Base-by-base conservation (phyloP, 805 yeast genomes). In the Candida chauliodis region DNA sequence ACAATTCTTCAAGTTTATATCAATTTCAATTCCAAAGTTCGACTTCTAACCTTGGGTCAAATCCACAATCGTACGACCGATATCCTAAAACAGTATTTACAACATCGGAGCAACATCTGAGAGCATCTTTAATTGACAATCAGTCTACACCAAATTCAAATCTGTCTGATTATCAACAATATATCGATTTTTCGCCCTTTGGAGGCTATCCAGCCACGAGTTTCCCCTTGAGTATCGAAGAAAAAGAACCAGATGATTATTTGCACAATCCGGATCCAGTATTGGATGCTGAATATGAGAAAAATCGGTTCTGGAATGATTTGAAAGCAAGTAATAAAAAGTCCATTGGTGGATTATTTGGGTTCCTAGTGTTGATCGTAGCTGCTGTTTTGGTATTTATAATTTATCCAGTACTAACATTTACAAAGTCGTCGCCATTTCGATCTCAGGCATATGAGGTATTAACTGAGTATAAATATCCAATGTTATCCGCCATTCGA, bases 211-310 rank as follows among this genome's bases (percentile, higher is more conserved):
- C 99, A 0, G 95, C 95, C 9, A 73, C 89, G 13, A 80, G 87
- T 3, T 91, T 91, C 66, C 99, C 99, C 1, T 66, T 91, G 41
- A 82, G 77, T 49, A 79, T 91, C 46, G 96, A 91, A 41, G 98
- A 91, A 50, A 87, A 87, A 61, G 99, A 91, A 61, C 82, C 84
- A 8, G 99, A 91, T 63, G 99, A 91, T 61, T 90, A 87, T 56
- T 59, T 93, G 48, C 98, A 91, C 62, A 93, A 91, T 62, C 98
- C 98, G 2, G 96, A 90, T 59, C 96, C 96, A 8, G 82, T 89
- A 25, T 84, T 80, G 33, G 99, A 93, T 58, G 96, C 95, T 19
- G 76, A 80, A 42, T 79, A 82, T 52, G 95, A 88, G 49, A 82
- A 78, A 46, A 76, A 81, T 56, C 66, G 88, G 48, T 76, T 84